A percentile compares a stretch with the other conserved stretches of the same genome.
Evolutionary conservation across 2,329 filamentous ascomycete genomes (phyloP).

Genomic region (Aspergillus unguis): DNA sequence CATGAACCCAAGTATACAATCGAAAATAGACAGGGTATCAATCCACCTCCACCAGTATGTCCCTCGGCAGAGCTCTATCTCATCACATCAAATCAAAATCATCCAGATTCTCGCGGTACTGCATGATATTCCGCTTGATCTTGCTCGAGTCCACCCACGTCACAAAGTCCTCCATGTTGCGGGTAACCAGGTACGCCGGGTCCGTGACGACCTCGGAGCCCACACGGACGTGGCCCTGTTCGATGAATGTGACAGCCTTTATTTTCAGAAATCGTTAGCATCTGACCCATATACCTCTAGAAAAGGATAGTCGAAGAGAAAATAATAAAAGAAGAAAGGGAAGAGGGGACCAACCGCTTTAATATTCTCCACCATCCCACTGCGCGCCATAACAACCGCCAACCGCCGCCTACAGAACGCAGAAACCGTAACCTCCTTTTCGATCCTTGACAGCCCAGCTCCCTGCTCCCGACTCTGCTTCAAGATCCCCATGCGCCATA

Average conservation of each 20-base stretch:
- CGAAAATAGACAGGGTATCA: not conserved
- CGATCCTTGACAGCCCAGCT: constrained; percentile 66
- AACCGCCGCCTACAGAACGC: constrained; percentile 81
- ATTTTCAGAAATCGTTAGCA: no score
- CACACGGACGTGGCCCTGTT: constrained; percentile 89
- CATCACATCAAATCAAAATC: constrained; percentile 83
- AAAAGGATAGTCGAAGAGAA: not conserved
- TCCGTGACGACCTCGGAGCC: constrained; percentile 89
- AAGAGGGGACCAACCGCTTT: constrained; percentile 57
- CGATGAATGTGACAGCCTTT: constrained; percentile 69
- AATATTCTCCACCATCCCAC: constrained; percentile 89
- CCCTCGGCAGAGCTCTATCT: not conserved
- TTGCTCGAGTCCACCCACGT: constrained; percentile 96
- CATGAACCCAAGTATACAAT: not conserved
- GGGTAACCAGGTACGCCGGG: constrained; percentile 81
- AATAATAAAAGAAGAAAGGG: constrained; percentile 10
- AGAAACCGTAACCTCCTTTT: constrained; percentile 82
- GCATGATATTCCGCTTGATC: constrained; percentile 94
- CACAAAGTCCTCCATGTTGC: constrained; percentile 91
- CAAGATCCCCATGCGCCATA: constrained; percentile 88
- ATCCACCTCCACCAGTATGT: not conserved
- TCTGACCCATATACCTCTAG: not conserved
- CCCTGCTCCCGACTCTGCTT: constrained; percentile 71
- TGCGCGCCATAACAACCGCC: constrained; percentile 84
- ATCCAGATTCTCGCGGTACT: constrained; percentile 90